phyloP scores from a whole-genome alignment of 2,329 filamentous ascomycete genomes.

The Penicillium thymicola region DNA sequence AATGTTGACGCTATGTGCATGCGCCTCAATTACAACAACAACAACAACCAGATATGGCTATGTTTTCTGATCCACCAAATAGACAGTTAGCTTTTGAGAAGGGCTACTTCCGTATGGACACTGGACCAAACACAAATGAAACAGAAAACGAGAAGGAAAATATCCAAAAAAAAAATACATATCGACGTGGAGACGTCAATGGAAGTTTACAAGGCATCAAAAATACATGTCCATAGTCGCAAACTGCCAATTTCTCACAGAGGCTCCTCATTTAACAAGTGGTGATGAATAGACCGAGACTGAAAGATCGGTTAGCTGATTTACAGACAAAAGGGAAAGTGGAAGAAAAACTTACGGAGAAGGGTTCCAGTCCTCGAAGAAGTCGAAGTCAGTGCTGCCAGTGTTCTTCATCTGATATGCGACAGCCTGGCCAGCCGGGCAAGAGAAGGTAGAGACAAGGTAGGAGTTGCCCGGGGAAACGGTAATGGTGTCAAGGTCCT shows the following conservation, averaged over 20 bases:
- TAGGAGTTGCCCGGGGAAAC: constrained; percentile 56
- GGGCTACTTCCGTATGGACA: neutral
- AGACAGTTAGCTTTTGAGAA: constrained; percentile 7
- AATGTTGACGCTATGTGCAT: neutral
- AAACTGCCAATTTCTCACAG: neutral
- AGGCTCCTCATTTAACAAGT: constrained; percentile 31
- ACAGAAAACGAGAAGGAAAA: neutral
- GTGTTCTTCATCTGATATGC: constrained; percentile 52
- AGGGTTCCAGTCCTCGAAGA: constrained; percentile 63
- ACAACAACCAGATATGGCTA: constrained; percentile 1
- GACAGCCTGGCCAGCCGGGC: constrained; percentile 53
- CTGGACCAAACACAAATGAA: neutral
- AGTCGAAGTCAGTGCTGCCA: constrained; percentile 54
- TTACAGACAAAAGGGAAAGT: neutral
- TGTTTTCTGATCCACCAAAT: constrained; percentile 2
- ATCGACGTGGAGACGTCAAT: neutral
- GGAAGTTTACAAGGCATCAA: constrained; percentile 1
- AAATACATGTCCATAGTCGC: neutral
- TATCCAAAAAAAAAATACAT: constrained; percentile 1
- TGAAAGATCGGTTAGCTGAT: constrained; percentile 20
- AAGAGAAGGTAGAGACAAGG: constrained; percentile 53
- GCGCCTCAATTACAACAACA: constrained; percentile 1
- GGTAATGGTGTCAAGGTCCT: constrained; percentile 44
- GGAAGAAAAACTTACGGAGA: constrained; percentile 38
- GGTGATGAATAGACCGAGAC: constrained; percentile 44